These are phyloP conservation scores for Peronospora destructor DNA, from an alignment of 352 stramenopile species.

Conservation along the genomic window DNA sequence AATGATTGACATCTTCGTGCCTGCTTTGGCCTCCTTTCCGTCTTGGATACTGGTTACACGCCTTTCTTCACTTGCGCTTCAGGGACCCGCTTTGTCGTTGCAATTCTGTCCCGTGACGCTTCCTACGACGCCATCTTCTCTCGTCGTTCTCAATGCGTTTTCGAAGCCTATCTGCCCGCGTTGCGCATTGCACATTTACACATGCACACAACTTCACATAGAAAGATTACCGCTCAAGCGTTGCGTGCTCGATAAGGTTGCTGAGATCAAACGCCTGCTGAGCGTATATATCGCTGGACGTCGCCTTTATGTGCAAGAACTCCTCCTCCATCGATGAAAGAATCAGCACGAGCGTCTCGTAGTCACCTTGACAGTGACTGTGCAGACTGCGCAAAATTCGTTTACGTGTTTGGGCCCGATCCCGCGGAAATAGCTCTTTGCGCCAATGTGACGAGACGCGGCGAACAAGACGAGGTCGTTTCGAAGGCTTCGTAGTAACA, in stretches of 20 bases:
- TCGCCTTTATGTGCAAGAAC: slow-evolving; percentile 67
- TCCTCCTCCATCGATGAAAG: slow-evolving; percentile 73
- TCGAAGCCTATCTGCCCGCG: slow-evolving; percentile 1
- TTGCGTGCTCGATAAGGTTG: slow-evolving; percentile 42
- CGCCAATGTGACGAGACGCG: slow-evolving; percentile 49
- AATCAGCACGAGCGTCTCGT: slow-evolving; percentile 55
- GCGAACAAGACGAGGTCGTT: slow-evolving; percentile 37
- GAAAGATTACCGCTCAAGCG: slow-evolving; percentile 33
- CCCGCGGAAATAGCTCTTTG: slow-evolving; percentile 41
- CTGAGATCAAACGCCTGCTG: slow-evolving; percentile 49
- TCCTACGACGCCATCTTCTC: slow-evolving; percentile 18
- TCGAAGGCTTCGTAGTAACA: slow-evolving; percentile 13
- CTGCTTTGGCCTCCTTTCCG: not conserved
- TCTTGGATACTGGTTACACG: slow-evolving; percentile 2
- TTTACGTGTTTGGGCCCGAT: slow-evolving; percentile 55
- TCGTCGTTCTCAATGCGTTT: slow-evolving; percentile 8
- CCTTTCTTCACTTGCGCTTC: slow-evolving; percentile 12
- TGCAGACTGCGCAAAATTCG: slow-evolving; percentile 58
- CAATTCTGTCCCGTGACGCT: slow-evolving; percentile 26
- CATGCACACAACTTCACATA: slow-evolving; percentile 9
- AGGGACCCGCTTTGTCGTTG: slow-evolving; percentile 17
- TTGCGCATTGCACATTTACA: slow-evolving; percentile 20
- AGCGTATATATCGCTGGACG: slow-evolving; percentile 57
- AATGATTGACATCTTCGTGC: slow-evolving; percentile 10
- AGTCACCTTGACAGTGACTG: slow-evolving; percentile 48